Base-by-base conservation (phyloP, 2,329 filamentous ascomycete species). In the Pseudogymnoascus sp. region DNA sequence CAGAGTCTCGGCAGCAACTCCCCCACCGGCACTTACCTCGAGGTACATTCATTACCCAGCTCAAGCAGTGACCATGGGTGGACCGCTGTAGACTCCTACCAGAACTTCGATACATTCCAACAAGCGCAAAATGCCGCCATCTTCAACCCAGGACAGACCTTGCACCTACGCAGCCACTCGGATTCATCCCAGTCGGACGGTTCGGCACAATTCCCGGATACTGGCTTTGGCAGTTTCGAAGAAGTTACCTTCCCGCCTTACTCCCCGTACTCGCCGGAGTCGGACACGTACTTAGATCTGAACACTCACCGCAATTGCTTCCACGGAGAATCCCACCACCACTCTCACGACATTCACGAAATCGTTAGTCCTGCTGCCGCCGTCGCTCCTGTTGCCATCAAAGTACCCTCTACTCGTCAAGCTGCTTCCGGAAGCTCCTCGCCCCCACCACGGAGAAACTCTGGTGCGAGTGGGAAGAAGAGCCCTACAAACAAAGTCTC, bases 81-180 rank as follows among this genome's bases (percentile, higher is more conserved):
- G 92, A 85, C 84, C 58, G 83, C 89, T 66, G 86, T 97, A 62
- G 89, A 94, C 66, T 37, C 57, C 18, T 86, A 86, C 63, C 86
- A 84, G 64, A 88, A 86, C 37, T 85, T 89, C 67, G 89, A 93
- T 67, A 81, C 83, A 35, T 84, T 82, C 58, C 80, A 81, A 67
- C 79, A 82, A 50, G 79, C 86, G 61, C 82, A 83, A 59, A 83
- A 78, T 64, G 74, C 79, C 62, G 77, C 77, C 12, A 92, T 96
- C 70, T 95, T 96, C 79, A 96, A 97, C 75, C 93, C 93, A 1
- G 85, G 88, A 64, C 89, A 96, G 76, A 95, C 91, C 1, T 78
- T 97, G 59, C 93, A 97, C 76, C 82, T 96, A 70, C 85, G 92
- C 67, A 92, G 88, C 60, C 86, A 88, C 68, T 96, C 92, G 3